Evolutionary conservation across 441 rosid species (phyloP).

Genomic region (Brassica hybrid): DNA sequence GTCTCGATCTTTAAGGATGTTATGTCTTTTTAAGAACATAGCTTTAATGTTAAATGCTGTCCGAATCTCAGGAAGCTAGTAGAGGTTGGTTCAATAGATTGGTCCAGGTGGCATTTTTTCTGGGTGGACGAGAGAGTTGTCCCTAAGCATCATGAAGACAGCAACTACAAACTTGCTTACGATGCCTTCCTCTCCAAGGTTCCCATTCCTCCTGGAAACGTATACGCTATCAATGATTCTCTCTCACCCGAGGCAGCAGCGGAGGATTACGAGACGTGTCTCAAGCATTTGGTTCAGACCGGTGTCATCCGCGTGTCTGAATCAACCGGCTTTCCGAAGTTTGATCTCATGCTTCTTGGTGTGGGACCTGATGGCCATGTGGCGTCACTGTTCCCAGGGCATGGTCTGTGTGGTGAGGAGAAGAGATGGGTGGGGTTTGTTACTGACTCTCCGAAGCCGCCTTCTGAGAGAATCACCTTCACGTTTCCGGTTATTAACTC

Average conservation of each 20-base stretch:
- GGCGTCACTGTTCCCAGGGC: slow-evolving; percentile 87
- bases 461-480: slow-evolving; percentile 79
- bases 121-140: slow-evolving; percentile 97
- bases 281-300: slow-evolving; percentile 58
- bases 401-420: slow-evolving; percentile 63
- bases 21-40: no score
- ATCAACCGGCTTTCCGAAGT: slow-evolving; percentile 66
- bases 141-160: slow-evolving; percentile 79
- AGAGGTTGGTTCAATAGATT: slow-evolving; percentile 70
- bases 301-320: slow-evolving; percentile 50
- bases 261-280: slow-evolving; percentile 76
- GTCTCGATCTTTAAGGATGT: neutral
- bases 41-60: no score
- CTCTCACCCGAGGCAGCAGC: slow-evolving; percentile 79
- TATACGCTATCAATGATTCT: slow-evolving; percentile 64
- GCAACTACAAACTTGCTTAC: slow-evolving; percentile 87
- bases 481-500: slow-evolving; percentile 89
- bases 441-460: slow-evolving; percentile 87
- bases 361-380: slow-evolving; percentile 94
- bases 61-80: slow-evolving; percentile 63
- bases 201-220: neutral
- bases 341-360: slow-evolving; percentile 85
- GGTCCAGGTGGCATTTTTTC: slow-evolving; percentile 89
- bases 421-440: slow-evolving; percentile 78
- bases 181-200: slow-evolving; percentile 80